Evolutionary conservation across 768 basidiomycete species (phyloP).

Genomic region (Sistotremastrum suecicum): DNA sequence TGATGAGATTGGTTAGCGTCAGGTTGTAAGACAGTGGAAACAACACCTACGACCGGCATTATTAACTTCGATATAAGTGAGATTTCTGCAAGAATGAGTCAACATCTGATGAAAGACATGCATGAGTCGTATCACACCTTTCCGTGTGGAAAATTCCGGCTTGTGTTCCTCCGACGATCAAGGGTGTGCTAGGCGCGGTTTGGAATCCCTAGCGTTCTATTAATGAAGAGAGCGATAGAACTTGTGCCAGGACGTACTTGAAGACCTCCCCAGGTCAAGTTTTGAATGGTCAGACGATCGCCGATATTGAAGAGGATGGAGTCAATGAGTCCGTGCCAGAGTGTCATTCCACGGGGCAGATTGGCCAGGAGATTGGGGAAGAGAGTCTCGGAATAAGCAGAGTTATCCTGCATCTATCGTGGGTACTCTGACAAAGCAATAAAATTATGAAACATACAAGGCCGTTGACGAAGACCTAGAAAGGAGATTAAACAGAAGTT

Average conservation of each 20-base stretch:
- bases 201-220: conserved; percentile 1
- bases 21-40: not conserved
- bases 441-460: too few relatives aligned
- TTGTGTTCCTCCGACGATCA: not conserved
- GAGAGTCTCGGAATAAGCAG: conserved; percentile 3
- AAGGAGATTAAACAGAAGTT: too few relatives aligned
- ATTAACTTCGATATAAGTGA: not conserved
- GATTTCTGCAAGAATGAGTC: not conserved
- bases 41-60: conserved; percentile 1
- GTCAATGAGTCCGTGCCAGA: conserved; percentile 7
- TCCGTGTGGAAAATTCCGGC: not conserved
- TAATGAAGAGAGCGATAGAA: too few relatives aligned
- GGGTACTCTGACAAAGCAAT: too few relatives aligned
- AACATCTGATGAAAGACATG: not conserved
- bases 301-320: conserved; percentile 2
- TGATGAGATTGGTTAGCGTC: not conserved
- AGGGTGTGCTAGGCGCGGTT: not conserved
- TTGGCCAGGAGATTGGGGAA: conserved; percentile 1
- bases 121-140: not conserved
- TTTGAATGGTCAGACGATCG: conserved; percentile 5
- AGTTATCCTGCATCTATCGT: not conserved
- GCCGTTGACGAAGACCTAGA: too few relatives aligned
- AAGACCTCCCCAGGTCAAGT: conserved; percentile 2
- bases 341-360: conserved; percentile 6
- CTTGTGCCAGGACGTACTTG: not conserved